Evolutionary conservation across 352 stramenopile species (phyloP), one percentile per base, ranked within the genome.

Genomic region (Pilasporangium apinafurcum): DNA sequence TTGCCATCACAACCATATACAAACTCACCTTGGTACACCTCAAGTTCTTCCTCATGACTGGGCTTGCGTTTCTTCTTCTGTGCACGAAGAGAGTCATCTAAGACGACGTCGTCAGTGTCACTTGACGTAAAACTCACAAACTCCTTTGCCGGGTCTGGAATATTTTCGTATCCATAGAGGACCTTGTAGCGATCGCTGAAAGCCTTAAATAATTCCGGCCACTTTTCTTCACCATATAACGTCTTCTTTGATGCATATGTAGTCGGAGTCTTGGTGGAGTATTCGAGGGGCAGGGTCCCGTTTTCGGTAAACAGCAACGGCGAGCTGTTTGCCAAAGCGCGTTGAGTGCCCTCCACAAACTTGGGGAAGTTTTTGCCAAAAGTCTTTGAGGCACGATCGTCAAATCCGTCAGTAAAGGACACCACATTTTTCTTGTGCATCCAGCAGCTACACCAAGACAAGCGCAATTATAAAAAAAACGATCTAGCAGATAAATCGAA

Each of bases 391-490:
- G 77, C 77, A 45, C 74, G 72, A 40, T 87, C 77, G 32, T 90
- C 77, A 56, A 90, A 90, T 29, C 45, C 53, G 42, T 90, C 77
- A 18, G 76, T 58, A 51, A 90, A 90, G 8, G 74, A 68, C 38
- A 57, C 59, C 28, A 90, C 68, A 27, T 81, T 84, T 46, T 86
- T 90, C 51, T 84, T 83, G 55, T 87, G 71, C 72, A 90, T 86
- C 77, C 77, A 90, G 58, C 77, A 90, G 21, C 52, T 62, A 51
- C 25, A 30, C 9, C 31, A 14, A 20, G n/a, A 16, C 9, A 40
- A 2, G 29, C n/a, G 18, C 3, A 27, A 21, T 31, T 18, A 5
- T 20, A 25, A 5, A n/a, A 20, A 26, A 21, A 39, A 10, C 13
- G 9, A 86, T 76, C 66, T 59, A 81, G 51, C 66, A 85, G 9